Conservation (phyloP, 2,329 filamentous ascomycete genomes). For the Daldinia sp. region DNA sequence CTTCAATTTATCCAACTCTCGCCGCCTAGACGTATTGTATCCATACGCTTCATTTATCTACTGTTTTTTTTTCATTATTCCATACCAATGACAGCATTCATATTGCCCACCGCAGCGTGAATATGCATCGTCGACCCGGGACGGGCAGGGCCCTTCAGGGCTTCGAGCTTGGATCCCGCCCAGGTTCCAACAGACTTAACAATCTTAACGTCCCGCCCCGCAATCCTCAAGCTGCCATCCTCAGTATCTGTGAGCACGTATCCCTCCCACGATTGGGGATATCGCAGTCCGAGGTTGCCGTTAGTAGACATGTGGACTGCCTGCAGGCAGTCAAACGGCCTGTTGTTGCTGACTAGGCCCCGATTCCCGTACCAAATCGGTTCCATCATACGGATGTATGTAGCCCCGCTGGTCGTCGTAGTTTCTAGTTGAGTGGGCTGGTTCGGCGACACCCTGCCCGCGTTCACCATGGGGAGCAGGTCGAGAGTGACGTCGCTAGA, state of each 20-base stretch:
- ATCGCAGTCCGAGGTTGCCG: constrained; percentile 53
- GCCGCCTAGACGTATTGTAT: not conserved
- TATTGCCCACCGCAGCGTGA: constrained; percentile 44
- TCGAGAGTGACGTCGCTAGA: constrained; percentile 53
- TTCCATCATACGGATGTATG: constrained; percentile 52
- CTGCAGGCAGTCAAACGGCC: constrained; percentile 49
- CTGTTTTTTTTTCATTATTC: constrained; percentile 15
- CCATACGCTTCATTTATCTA: not conserved
- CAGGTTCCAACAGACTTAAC: constrained; percentile 45
- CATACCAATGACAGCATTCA: constrained; percentile 43
- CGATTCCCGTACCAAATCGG: constrained; percentile 53
- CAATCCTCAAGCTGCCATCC: constrained; percentile 51
- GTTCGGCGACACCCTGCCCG: constrained; percentile 25
- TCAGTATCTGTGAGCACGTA: constrained; percentile 51
- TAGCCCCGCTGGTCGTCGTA: constrained; percentile 54
- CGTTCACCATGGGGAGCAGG: constrained; percentile 55
- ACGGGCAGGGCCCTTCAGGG: constrained; percentile 53
- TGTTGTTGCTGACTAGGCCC: constrained; percentile 20
- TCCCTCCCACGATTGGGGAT: constrained; percentile 61
- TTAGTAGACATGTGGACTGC: constrained; percentile 56
- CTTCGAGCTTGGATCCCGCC: constrained; percentile 48
- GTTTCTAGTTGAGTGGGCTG: constrained; percentile 50
- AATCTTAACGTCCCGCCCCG: constrained; percentile 55
- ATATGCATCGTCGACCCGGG: constrained; percentile 47
- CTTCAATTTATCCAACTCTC: not conserved